Percentiles rank a stretch among this genome's conserved stretches.
phyloP scores from a whole-genome alignment of 441 rosid species.

The Aleurites moluccanus region DNA sequence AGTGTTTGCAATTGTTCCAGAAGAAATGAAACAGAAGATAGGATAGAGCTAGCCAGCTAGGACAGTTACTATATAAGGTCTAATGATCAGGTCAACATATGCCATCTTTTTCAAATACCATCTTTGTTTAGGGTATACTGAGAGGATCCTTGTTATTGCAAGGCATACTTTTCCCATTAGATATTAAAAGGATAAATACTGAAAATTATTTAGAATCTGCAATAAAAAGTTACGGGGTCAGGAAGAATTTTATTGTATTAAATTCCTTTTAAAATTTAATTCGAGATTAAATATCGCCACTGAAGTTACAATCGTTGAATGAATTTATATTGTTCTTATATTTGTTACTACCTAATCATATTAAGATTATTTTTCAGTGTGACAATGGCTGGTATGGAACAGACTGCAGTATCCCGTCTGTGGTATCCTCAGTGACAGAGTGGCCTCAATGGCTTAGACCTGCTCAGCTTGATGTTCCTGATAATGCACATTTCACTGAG shows the following conservation, averaged over 20 bases:
- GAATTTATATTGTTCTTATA: background rate
- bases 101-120: too few relatives aligned
- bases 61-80: too few relatives aligned
- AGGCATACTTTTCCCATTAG: too few relatives aligned
- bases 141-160: too few relatives aligned
- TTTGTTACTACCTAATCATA: constrained; percentile 16
- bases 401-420: constrained; percentile 91
- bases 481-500: constrained; percentile 33
- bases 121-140: too few relatives aligned
- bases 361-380: constrained; percentile 54
- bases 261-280: background rate
- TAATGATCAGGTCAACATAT: too few relatives aligned
- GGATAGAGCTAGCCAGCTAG: too few relatives aligned
- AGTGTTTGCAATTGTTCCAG: too few relatives aligned
- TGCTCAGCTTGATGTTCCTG: constrained; percentile 72
- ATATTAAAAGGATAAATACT: background rate
- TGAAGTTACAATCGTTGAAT: constrained; percentile 6
- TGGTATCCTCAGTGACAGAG: constrained; percentile 63
- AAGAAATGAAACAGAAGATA: too few relatives aligned
- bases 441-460: constrained; percentile 98
- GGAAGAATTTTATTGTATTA: background rate
- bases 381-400: constrained; percentile 85
- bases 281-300: background rate
- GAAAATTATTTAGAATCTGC: background rate
- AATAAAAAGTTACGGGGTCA: background rate